Evolutionary conservation across 2,329 filamentous ascomycete genomes (phyloP).

Genomic region (Shiraia bambusicola): DNA sequence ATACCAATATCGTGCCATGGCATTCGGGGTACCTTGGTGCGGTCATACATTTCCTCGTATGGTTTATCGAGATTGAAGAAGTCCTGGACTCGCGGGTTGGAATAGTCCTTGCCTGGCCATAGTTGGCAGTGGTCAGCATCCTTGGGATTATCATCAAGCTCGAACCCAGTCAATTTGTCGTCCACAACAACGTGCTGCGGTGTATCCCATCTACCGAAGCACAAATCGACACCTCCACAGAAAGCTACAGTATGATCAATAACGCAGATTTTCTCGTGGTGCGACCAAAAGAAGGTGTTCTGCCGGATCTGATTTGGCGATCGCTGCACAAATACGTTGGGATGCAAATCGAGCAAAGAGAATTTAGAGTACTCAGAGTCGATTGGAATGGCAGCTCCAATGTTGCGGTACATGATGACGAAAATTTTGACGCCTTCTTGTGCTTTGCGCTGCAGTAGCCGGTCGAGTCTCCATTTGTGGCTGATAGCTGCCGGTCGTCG

Average conservation of each 20-base stretch:
- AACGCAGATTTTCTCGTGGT: slow-evolving; percentile 97
- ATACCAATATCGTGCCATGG: slow-evolving; percentile 98
- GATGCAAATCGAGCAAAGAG: slow-evolving; percentile 89
- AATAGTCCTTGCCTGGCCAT: slow-evolving; percentile 98
- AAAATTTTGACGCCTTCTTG: slow-evolving; percentile 96
- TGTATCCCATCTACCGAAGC: slow-evolving; percentile 96
- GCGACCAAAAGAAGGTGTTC: slow-evolving; percentile 99
- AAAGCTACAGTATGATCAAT: slow-evolving; percentile 96
- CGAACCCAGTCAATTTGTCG: slow-evolving; percentile 93
- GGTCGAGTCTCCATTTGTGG: slow-evolving; percentile 95
- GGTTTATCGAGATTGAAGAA: slow-evolving; percentile 92
- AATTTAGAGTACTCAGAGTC: slow-evolving; percentile 98
- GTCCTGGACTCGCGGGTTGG: slow-evolving; percentile 91
- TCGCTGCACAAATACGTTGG: slow-evolving; percentile 92
- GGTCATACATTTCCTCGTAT: slow-evolving; percentile 98
- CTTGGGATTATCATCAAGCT: slow-evolving; percentile 68
- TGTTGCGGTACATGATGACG: slow-evolving; percentile 96
- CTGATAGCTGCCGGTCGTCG: slow-evolving; percentile 90
- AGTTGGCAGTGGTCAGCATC: slow-evolving; percentile 94
- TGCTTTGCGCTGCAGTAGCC: slow-evolving; percentile 89
- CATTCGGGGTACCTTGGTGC: slow-evolving; percentile 85
- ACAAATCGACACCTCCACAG: slow-evolving; percentile 91
- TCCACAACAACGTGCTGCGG: slow-evolving; percentile 89
- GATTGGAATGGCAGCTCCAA: slow-evolving; percentile 94
- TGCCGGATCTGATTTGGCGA: slow-evolving; percentile 98